These are phyloP conservation scores for Monosporascus sp. DNA, from an alignment of 2,329 filamentous ascomycete species.

Conservation along the genomic window DNA sequence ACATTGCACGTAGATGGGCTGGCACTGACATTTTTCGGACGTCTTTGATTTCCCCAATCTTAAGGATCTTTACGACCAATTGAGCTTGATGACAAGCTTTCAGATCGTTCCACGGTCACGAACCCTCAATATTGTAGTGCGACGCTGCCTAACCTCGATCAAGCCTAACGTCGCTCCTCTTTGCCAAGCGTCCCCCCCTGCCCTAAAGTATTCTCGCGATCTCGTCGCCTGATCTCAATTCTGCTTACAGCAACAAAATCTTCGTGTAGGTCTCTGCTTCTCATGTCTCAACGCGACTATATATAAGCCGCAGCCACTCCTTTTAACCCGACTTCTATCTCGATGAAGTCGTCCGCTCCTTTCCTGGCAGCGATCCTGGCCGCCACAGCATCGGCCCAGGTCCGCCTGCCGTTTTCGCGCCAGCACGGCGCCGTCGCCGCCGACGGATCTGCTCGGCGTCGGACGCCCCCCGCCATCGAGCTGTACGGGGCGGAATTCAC, in stretches of 20 bases:
- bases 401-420: constrained; percentile 7
- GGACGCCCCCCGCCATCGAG: not conserved
- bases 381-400: constrained; percentile 1
- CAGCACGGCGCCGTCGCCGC: not conserved
- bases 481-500: not conserved
- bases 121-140: too few species aligned
- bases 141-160: too few species aligned
- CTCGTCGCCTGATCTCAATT: not conserved
- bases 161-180: too few species aligned
- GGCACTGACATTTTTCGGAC: too few species aligned
- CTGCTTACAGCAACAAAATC: not conserved
- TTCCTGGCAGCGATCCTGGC: constrained; percentile 1
- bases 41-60: too few species aligned
- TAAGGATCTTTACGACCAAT: too few species aligned
- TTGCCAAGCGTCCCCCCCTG: too few species aligned
- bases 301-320: not conserved
- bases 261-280: too few species aligned
- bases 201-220: not conserved
- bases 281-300: not conserved
- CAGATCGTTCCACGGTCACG: too few species aligned
- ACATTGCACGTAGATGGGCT: too few species aligned
- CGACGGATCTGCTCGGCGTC: not conserved
- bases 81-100: too few species aligned
- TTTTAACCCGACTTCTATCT: not conserved
- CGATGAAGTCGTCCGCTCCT: constrained; percentile 10